Evolutionary conservation across 768 basidiomycete species (phyloP).

Genomic region (Imleria badia): DNA sequence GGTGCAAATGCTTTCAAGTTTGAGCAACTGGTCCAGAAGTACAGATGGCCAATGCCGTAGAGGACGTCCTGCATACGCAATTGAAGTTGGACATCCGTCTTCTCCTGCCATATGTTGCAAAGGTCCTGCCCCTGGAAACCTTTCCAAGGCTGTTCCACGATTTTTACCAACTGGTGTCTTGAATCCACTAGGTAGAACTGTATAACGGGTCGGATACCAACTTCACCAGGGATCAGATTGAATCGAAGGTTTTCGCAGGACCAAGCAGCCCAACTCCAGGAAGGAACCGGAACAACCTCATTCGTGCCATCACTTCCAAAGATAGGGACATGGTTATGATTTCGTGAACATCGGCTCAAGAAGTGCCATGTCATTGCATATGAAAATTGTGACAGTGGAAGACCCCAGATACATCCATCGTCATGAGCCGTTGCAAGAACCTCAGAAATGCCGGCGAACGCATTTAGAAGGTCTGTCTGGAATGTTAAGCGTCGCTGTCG

Average conservation of each 20-base stretch:
- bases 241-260: not conserved
- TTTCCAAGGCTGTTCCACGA: no score
- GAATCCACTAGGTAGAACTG: slow-evolving; percentile 5
- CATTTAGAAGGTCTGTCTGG: slow-evolving; percentile 17
- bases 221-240: no score
- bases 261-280: slow-evolving; percentile 17
- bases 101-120: no score
- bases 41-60: no score
- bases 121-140: no score
- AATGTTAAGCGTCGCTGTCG: slow-evolving; percentile 11
- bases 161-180: no score
- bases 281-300: slow-evolving; percentile 5
- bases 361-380: slow-evolving; percentile 7
- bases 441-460: slow-evolving; percentile 12
- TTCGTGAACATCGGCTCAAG: not conserved
- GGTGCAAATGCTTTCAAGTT: no score
- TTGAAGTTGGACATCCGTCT: no score
- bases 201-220: no score
- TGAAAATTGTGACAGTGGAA: slow-evolving; percentile 13
- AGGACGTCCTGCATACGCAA: no score
- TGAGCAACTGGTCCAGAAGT: no score
- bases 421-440: slow-evolving; percentile 6
- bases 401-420: slow-evolving; percentile 15
- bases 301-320: slow-evolving; percentile 3
- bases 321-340: not conserved